Base-by-base conservation (phyloP, 2,329 filamentous ascomycete genomes). In the Leptographium galeiforme region DNA sequence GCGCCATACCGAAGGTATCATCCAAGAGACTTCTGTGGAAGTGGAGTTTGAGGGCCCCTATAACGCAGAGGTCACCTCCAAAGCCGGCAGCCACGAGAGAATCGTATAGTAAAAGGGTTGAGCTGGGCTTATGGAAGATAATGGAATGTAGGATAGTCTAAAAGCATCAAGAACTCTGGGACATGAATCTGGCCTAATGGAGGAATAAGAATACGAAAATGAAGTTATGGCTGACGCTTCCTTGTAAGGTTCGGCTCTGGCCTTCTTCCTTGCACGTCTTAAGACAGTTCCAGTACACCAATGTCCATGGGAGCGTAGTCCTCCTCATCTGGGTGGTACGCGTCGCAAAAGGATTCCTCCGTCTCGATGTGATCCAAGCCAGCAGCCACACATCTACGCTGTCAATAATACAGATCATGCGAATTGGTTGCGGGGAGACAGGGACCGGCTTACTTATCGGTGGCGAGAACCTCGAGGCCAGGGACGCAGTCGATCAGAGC, bases 401-500 rank as follows among this genome's bases (percentile, higher is more conserved):
- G 7, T 36, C 34, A 36, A 36, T 10, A 36, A 36, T 16, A 40
- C 25, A 3, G 25, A 25, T 3, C 25, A 25, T 25, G 25, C 25
- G 25, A 25, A 25, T 25, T 25, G 5, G 25, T 25, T 25, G 5
- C 3, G 25, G 25, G 25, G 25, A 25, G 5, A 3, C 25, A 25
- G 25, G 25, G 25, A 5, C 5, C 5, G 25, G 43, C 30, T 10
- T 44, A 50, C 52, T 43, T 54, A 48, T 56, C 55, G 0, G 45
- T 16, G 10, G 55, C 52, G 4, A 56, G 52, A 6, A 56, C 55
- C 18, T 56, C 55, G 5, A 56, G 18, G 18, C 52, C 55, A 6
- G 55, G 55, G 6, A 56, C 50, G 19, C 55, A 56, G 52, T 56
- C 55, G 16, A 56, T 52, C 1, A 53, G 32, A 4, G 52, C 52